Evolutionary conservation across 352 stramenopile species (phyloP), one percentile per base, ranked within the genome.

Genomic region (Elongisporangium anandrum): DNA sequence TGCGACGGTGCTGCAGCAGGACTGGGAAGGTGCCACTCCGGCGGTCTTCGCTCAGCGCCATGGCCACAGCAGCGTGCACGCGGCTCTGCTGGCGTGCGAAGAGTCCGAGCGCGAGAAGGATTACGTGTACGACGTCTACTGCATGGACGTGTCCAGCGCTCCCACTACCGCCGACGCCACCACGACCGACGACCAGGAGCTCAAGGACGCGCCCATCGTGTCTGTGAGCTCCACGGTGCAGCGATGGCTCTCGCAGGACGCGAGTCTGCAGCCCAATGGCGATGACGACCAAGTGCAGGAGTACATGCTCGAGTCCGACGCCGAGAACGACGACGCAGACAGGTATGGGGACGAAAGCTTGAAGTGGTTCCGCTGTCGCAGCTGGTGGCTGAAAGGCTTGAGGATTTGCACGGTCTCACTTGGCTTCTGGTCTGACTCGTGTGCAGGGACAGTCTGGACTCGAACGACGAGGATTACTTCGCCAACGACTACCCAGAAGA

Each of bases 61-160:
- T 8, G 77, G 75, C 2, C 85, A 91, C 51, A 59, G 17, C 13
- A 83, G 73, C 61, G 75, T 92, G 7, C 74, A 92, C 49, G 73
- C 70, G 19, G 85, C 85, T 10, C 50, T 94, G 52, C 52, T 77
- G 26, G 85, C 85, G 17, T 94, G 85, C 61, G 85, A 94, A 65
- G 68, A 83, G 38, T 76, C 82, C 4, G 81, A 93, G 61, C 63
- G 66, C 19, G 85, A 94, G 57, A 94, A 92, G 48, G 76, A 90
- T 54, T 94, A 78, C 49, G 85, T 94, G 9, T 94, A 93, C 49
- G 85, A 94, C 51, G 79, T 94, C 17, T 94, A 94, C 70, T 93
- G 85, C 51, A 75, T 94, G 49, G 85, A 94, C 26, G 69, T 87
- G 22, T 72, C 73, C 3, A 16, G 16, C 9, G n/a, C 59, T 22